Evolutionary conservation across 371 early-diverging fungal genomes (phyloP).

Genomic region (Mucor circinelloides): DNA sequence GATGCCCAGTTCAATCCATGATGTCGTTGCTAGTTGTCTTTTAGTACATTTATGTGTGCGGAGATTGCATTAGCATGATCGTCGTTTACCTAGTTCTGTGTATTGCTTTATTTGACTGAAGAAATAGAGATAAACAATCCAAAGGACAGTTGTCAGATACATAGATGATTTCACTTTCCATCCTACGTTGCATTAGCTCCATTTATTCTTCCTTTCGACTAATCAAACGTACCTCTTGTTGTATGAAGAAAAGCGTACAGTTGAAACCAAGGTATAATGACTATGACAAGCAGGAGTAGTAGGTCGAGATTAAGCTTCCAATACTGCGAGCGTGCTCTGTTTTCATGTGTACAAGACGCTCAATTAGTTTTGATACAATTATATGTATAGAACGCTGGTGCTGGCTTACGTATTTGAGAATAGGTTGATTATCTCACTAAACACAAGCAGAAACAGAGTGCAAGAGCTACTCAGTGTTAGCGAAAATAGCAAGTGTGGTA

Average conservation of each 20-base stretch:
- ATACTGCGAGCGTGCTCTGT: slow-evolving; percentile 69
- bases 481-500: slow-evolving; percentile 70
- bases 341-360: not conserved
- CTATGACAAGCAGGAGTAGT: slow-evolving; percentile 67
- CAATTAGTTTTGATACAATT: not conserved
- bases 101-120: slow-evolving; percentile 69
- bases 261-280: slow-evolving; percentile 80
- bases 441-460: slow-evolving; percentile 79
- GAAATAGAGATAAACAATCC: slow-evolving; percentile 67
- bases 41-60: not conserved
- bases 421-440: slow-evolving; percentile 78
- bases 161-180: slow-evolving; percentile 28
- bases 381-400: not conserved
- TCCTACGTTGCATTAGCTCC: slow-evolving; percentile 15
- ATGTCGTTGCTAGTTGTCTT: not conserved
- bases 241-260: slow-evolving; percentile 62
- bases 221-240: slow-evolving; percentile 24
- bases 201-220: not conserved
- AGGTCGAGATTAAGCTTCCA: slow-evolving; percentile 77
- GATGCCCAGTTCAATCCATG: slow-evolving; percentile 70
- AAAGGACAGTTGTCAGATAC: slow-evolving; percentile 50
- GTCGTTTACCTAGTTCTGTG: slow-evolving; percentile 37
- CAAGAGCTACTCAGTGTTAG: slow-evolving; percentile 78
- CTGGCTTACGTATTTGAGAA: slow-evolving; percentile 65
- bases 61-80: not conserved